Base-by-base conservation (phyloP, 1,139 yeast species). In the Debaryomyces psychrophilus region DNA sequence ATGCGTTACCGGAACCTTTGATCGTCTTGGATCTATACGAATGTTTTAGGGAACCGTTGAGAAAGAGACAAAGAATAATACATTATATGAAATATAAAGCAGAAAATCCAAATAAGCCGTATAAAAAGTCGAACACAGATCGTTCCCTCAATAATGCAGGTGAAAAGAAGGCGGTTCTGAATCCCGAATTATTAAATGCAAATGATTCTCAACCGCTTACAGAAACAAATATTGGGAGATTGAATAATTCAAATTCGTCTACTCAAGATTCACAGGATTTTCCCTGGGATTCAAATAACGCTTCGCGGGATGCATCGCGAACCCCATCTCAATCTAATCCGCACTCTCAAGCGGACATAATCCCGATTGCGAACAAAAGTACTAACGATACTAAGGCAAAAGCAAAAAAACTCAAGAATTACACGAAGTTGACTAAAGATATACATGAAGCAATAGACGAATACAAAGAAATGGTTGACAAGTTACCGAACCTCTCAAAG, bases 1-100 rank as follows among this genome's bases (percentile, higher is more conserved):
- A 92, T 62, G 86, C 92, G 37, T 76, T 93, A 47, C 96, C 97
- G 0, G 98, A 93, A 59, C 98, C 99, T 0, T 77, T 93, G 46
- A 83, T 93, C 17, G 97, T 98, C 0, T 70, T 90, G 41, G 80
- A 79, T 7, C 71, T 82, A 50, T 95, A 93, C 65, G 92, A 88
- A 54, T 72, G 73, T 23, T 93, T 93, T 61, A 78, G 99, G 57
- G 84, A 80, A 40, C 97, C 97, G 2, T 73, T 90, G 44, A 70
- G 81, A 44, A 74, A 80, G 41, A 76, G 85, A 53, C 79, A 82
- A 8, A 72, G 83, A 51, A 77, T 87, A 41, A 71, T 83, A 40
- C 81, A 78, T 50, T 86, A 84, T 62, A 72, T 87, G 70, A 80
- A 82, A 53, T 78, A 76, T 52, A 76, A 80, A 55, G 79, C 78